phyloP scores from a whole-genome alignment of 208 protist species.

The Wallacemonas sp. region DNA sequence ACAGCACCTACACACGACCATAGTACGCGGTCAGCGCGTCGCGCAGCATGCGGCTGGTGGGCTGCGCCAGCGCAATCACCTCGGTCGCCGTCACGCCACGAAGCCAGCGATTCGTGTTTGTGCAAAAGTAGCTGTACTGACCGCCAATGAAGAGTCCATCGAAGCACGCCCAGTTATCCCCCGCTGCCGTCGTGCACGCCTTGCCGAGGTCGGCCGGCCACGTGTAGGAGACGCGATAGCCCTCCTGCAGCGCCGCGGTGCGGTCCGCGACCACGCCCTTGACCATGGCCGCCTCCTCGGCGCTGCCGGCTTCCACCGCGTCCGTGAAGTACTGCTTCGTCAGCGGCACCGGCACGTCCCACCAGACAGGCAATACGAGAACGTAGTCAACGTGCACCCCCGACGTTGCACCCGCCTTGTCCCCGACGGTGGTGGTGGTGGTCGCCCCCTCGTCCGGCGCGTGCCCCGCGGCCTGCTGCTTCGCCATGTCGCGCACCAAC shows the following conservation, averaged over 20 bases:
- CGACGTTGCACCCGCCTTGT: not conserved
- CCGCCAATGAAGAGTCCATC: conserved; percentile 77
- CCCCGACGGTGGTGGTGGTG: not conserved
- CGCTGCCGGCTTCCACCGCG: not conserved
- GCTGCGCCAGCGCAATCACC: conserved; percentile 80
- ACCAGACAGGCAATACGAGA: conserved; percentile 85
- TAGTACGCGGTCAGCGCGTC: conserved; percentile 47
- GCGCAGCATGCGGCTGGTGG: conserved; percentile 16
- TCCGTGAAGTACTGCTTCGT: conserved; percentile 61
- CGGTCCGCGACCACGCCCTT: conserved; percentile 36
- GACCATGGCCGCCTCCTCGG: conserved; percentile 6
- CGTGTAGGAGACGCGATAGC: conserved; percentile 53
- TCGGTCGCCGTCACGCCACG: conserved; percentile 79
- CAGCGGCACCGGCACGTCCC: conserved; percentile 65
- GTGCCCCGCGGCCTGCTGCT: not conserved
- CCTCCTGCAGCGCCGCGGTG: conserved; percentile 48
- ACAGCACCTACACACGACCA: conserved; percentile 6
- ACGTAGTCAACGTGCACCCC: conserved; percentile 63
- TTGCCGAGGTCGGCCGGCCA: conserved; percentile 55
- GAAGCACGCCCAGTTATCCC: conserved; percentile 66
- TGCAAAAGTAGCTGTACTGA: conserved; percentile 87
- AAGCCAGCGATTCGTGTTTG: conserved; percentile 71
- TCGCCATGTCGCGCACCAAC: conserved; percentile 61
- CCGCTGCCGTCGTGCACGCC: conserved; percentile 21
- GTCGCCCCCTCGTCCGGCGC: not conserved